phyloP scores from a whole-genome alignment of 176 grass and related monocot genomes.

The Juncus effusus region DNA sequence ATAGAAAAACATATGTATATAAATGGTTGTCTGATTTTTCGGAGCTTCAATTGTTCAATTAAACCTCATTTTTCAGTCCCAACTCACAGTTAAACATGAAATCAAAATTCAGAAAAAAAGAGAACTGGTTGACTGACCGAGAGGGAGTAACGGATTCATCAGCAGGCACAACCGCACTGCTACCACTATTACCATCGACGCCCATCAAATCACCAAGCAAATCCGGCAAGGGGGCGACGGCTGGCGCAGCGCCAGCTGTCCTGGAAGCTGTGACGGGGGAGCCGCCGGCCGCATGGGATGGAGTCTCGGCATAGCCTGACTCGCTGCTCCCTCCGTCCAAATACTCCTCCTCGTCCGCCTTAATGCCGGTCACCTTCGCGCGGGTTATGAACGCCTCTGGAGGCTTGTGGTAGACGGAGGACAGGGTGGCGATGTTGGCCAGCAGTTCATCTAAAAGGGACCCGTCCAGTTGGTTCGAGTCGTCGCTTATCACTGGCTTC shows the following conservation, averaged over 20 bases:
- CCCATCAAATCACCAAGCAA: slow-evolving; percentile 94
- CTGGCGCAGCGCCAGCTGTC: slow-evolving; percentile 43
- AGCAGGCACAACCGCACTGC: slow-evolving; percentile 57
- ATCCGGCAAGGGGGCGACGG: slow-evolving; percentile 73
- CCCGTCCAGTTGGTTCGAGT: slow-evolving; percentile 81
- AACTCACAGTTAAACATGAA: too few species aligned
- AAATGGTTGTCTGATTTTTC: too few species aligned
- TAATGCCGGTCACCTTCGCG: slow-evolving; percentile 61
- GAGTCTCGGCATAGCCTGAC: slow-evolving; percentile 77
- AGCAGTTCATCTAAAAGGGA: slow-evolving; percentile 95
- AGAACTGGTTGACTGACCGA: slow-evolving; percentile 39
- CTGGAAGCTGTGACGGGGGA: slow-evolving; percentile 53
- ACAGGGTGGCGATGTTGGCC: slow-evolving; percentile 95
- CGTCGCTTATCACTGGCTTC: slow-evolving; percentile 98
- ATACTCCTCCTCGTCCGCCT: slow-evolving; percentile 82
- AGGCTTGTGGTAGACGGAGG: slow-evolving; percentile 97
- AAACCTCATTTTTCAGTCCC: too few species aligned
- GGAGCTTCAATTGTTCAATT: too few species aligned
- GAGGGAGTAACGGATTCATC: slow-evolving; percentile 55
- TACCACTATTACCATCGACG: slow-evolving; percentile 32
- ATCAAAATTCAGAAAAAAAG: neutral
- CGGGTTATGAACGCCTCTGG: slow-evolving; percentile 88
- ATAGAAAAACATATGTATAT: too few species aligned
- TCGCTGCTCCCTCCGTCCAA: slow-evolving; percentile 53
- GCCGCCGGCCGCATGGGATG: slow-evolving; percentile 74